phyloP scores from a whole-genome alignment of 257 asterid genomes.

The Thymus mandschuricus region DNA sequence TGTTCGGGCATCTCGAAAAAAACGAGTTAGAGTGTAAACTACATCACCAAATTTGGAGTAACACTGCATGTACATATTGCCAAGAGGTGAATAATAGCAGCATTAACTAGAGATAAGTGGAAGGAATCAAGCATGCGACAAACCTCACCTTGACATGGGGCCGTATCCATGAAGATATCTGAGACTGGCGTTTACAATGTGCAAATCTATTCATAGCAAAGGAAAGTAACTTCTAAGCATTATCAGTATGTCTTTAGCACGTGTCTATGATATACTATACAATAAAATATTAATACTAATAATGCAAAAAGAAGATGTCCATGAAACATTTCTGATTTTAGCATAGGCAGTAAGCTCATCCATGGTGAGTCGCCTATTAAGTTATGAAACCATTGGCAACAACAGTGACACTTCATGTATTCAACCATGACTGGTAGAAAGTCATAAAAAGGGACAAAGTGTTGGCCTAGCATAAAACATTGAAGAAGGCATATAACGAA shows the following conservation, averaged over 20 bases:
- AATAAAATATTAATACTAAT: no score
- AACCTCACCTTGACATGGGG: slow-evolving; percentile 85
- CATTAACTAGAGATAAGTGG: slow-evolving; percentile 10
- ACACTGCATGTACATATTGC: slow-evolving; percentile 59
- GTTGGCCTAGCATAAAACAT: slow-evolving; percentile 5
- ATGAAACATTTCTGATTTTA: not conserved
- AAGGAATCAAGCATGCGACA: slow-evolving; percentile 32
- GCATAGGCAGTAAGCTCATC: not conserved
- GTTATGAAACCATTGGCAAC: slow-evolving; percentile 4
- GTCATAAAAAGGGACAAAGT: slow-evolving; percentile 3
- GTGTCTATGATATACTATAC: not conserved
- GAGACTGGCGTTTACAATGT: slow-evolving; percentile 72
- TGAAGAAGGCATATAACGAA: slow-evolving; percentile 1
- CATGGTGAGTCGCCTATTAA: not conserved
- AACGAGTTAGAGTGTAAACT: slow-evolving; percentile 81
- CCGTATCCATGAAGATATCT: slow-evolving; percentile 86
- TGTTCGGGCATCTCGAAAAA: slow-evolving; percentile 71
- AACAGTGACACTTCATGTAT: slow-evolving; percentile 23
- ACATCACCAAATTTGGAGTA: slow-evolving; percentile 90
- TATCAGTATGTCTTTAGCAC: not conserved
- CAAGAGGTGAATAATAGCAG: slow-evolving; percentile 21
- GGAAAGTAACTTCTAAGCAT: slow-evolving; percentile 10
- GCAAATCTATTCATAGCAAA: slow-evolving; percentile 59
- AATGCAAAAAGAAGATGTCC: not conserved
- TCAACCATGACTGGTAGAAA: slow-evolving; percentile 4